Evolutionary conservation across 2,329 filamentous ascomycete species (phyloP), one percentile per base, ranked within the genome.

Genomic region (Paradendryphiella salina): DNA sequence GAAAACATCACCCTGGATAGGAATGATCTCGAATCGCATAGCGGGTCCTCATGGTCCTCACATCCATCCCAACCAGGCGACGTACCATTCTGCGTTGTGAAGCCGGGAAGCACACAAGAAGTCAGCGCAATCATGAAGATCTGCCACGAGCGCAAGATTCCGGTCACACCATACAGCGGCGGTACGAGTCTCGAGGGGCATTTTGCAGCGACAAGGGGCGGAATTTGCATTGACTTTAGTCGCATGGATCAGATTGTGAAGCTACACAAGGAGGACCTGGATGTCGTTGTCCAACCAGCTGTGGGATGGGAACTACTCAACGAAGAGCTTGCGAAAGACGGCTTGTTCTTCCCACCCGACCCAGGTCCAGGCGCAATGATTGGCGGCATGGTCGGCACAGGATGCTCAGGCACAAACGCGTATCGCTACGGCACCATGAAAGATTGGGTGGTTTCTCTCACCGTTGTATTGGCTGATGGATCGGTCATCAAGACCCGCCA

Each of bases 401-500:
- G 86, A 45, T 89, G 86, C 73, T 85, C 72, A 13, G 91, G 91
- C 52, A 96, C 91, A 11, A 96, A 96, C 71, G 87, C 91, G 13
- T 96, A 95, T 76, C 82, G 91, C 50, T 96, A 96, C 72, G 92
- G 91, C 56, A 96, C 91, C 2, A 96, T 96, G 90, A 86, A 89
- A 56, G 91, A 96, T 70, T 96, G 91, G 91, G 92, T 96, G 10
- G 76, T 96, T 17, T 88, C 84, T 46, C 75, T 96, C 60, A 96
- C 91, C 0, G 89, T 96, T 3, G 91, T 96, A 9, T 80, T 96
- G 64, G 91, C 91, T 14, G 92, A 96, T 72, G 91, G 91, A 41
- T 96, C 91, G 1, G 75, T 96, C 43, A 87, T 96, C 75, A 93
- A 92, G 79, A 96, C 92, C 9, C 82, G 89, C 56, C 90, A 95